These are phyloP conservation scores for Talaromyces wortmannii DNA, from an alignment of 495 filamentous ascomycete species.

Conservation along the genomic window DNA sequence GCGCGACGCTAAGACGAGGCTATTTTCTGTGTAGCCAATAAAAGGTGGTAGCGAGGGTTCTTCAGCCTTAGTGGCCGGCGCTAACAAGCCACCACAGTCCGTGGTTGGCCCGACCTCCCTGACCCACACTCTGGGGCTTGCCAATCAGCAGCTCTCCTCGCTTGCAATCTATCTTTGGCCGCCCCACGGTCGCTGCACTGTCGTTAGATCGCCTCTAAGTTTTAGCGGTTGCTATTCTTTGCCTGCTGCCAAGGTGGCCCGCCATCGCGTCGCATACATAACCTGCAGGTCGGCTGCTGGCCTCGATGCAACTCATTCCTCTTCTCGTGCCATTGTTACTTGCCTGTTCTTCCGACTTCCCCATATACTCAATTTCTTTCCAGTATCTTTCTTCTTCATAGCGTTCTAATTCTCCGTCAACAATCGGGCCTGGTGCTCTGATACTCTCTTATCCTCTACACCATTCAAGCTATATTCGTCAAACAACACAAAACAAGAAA, in stretches of 20 bases:
- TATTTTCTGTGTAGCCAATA: not conserved
- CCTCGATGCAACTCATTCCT: not conserved
- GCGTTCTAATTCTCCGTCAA: not conserved
- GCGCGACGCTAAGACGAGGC: not conserved
- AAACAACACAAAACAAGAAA: not conserved
- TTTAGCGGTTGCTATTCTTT: constrained; percentile 4
- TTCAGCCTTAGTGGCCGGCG: not conserved
- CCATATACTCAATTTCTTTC: constrained; percentile 4
- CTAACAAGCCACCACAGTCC: not conserved
- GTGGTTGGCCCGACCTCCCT: not conserved
- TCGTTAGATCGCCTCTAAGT: not conserved
- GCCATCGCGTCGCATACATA: not conserved
- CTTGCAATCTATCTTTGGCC: not conserved
- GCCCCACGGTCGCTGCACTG: not conserved
- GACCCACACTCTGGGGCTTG: not conserved
- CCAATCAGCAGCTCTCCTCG: not conserved
- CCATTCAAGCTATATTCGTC: not conserved
- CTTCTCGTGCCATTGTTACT: not conserved
- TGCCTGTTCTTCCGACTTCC: not conserved
- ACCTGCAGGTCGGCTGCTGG: not conserved
- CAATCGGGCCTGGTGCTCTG: constrained; percentile 1
- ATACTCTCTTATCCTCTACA: not conserved
- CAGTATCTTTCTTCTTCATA: not conserved
- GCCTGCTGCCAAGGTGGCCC: not conserved
- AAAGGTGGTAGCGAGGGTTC: not conserved